phyloP scores from a whole-genome alignment of 768 basidiomycete species.

The Phaffia australis region DNA sequence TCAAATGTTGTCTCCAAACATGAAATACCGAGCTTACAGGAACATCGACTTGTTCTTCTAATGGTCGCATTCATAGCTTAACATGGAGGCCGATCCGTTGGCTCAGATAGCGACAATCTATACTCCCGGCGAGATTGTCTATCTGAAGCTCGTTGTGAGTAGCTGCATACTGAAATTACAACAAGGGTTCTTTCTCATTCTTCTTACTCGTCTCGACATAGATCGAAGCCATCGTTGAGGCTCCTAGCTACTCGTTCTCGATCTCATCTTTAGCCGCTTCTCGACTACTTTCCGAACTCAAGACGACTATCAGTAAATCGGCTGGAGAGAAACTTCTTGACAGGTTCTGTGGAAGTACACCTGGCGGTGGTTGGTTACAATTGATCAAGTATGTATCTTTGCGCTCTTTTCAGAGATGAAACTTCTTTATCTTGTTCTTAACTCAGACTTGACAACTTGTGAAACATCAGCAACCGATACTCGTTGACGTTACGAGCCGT shows the following conservation, averaged over 20 bases:
- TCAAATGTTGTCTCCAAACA: not conserved
- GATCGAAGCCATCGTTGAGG: conserved; percentile 80
- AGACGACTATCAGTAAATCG: conserved; percentile 52
- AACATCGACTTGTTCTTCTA: not conserved
- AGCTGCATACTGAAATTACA: not conserved
- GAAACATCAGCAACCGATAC: conserved; percentile 50
- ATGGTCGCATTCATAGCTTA: conserved; percentile 48
- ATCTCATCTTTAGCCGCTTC: conserved; percentile 66
- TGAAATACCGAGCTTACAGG: not conserved
- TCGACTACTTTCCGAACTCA: conserved; percentile 52
- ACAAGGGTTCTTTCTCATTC: not conserved
- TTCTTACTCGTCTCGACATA: conserved; percentile 34
- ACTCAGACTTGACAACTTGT: conserved; percentile 5
- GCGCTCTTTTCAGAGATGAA: conserved; percentile 33
- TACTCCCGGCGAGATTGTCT: conserved; percentile 62
- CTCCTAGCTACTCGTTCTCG: conserved; percentile 61
- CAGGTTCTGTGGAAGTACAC: conserved; percentile 66
- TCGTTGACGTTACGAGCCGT: conserved; percentile 47
- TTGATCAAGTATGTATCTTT: conserved; percentile 67
- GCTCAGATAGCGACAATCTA: conserved; percentile 81
- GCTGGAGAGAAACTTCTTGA: conserved; percentile 61
- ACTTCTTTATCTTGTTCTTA: not conserved
- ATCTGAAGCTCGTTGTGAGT: conserved; percentile 70
- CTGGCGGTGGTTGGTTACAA: conserved; percentile 31
- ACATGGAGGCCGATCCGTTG: conserved; percentile 65